phyloP scores from a whole-genome alignment of 805 yeast genomes.

The Cyberlindnera mrakii region DNA sequence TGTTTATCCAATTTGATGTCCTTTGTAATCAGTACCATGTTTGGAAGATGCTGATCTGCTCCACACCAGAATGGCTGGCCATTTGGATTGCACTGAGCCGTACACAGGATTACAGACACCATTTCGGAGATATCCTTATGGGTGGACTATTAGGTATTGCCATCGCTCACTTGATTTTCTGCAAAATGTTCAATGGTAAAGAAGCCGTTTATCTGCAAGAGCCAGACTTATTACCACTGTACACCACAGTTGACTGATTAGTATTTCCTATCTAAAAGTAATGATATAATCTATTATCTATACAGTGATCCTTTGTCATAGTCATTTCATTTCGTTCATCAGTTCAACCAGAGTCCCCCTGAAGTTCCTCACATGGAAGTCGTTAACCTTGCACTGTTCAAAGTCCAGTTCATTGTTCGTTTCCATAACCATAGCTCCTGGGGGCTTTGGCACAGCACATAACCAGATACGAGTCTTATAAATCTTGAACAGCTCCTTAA shows the following conservation, averaged over 20 bases:
- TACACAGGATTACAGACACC: slow-evolving; percentile 89
- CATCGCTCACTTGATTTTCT: slow-evolving; percentile 10
- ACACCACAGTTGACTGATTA: slow-evolving; percentile 5
- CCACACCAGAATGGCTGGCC: slow-evolving; percentile 62
- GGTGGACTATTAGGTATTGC: slow-evolving; percentile 63
- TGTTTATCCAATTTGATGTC: slow-evolving; percentile 28
- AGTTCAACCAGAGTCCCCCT: slow-evolving; percentile 6
- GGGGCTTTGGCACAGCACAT: slow-evolving; percentile 45
- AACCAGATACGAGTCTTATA: slow-evolving; percentile 81
- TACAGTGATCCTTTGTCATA: neutral
- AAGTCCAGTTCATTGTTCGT: slow-evolving; percentile 8
- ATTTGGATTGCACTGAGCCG: slow-evolving; percentile 73
- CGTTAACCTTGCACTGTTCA: slow-evolving; percentile 14
- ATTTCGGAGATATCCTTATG: slow-evolving; percentile 73
- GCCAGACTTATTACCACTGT: slow-evolving; percentile 9
- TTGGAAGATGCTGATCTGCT: slow-evolving; percentile 49
- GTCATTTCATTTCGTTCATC: neutral
- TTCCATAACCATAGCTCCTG: slow-evolving; percentile 1
- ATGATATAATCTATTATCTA: neutral
- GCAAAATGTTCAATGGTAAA: slow-evolving; percentile 16
- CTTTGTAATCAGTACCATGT: slow-evolving; percentile 33
- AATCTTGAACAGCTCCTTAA: slow-evolving; percentile 66
- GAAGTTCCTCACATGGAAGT: slow-evolving; percentile 24
- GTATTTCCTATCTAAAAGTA: neutral
- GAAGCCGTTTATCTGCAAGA: slow-evolving; percentile 15